Percentiles rank a stretch among this genome's conserved stretches.
Evolutionary conservation across 208 protist genomes (phyloP).

Genomic region (Trypanosoma melophagium): DNA sequence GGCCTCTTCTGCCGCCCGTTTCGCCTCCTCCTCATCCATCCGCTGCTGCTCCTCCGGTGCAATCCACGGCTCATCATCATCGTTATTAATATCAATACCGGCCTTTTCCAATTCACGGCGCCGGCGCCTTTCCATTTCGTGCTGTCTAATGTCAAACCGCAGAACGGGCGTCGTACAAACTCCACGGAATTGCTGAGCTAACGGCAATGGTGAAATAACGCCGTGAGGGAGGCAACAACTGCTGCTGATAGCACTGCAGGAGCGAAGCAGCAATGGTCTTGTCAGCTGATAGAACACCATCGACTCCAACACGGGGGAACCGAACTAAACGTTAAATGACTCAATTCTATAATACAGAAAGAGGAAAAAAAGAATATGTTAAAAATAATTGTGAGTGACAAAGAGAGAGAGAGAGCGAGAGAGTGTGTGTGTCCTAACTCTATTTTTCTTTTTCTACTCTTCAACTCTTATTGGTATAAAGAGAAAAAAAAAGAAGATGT

Average conservation of each 20-base stretch:
- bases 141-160: conserved; percentile 72
- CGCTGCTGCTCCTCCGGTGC: conserved; percentile 76
- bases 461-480: too few relatives aligned
- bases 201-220: not conserved
- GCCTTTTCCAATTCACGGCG: conserved; percentile 71
- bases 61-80: conserved; percentile 59
- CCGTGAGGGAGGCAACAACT: too few relatives aligned
- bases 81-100: conserved; percentile 49
- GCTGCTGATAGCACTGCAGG: too few relatives aligned
- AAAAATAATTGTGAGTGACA: too few relatives aligned
- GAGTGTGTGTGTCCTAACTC: not conserved
- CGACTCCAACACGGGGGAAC: not conserved
- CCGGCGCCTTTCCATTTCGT: conserved; percentile 78
- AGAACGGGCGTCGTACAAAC: conserved; percentile 28
- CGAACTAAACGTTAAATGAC: too few relatives aligned
- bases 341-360: not conserved
- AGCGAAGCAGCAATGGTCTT: not conserved
- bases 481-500: too few relatives aligned
- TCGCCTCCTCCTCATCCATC: conserved; percentile 60
- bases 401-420: not conserved
- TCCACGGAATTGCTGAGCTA: conserved; percentile 4
- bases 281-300: conserved; percentile 2
- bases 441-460: too few relatives aligned
- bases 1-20: conserved; percentile 47
- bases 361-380: not conserved